phyloP scores from a whole-genome alignment of 768 basidiomycete species.

The Kwoniella sp. region DNA sequence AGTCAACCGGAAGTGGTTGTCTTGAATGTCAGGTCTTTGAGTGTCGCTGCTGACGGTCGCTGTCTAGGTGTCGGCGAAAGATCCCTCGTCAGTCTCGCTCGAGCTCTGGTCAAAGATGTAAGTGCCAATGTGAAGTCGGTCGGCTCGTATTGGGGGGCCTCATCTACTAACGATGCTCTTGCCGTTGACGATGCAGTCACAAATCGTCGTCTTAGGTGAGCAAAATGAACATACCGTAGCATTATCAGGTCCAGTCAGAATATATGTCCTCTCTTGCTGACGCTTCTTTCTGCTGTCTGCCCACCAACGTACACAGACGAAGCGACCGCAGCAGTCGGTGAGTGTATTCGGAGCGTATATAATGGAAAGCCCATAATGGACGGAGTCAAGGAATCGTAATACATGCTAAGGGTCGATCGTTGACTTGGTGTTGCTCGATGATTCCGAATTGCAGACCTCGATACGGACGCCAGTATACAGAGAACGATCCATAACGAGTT shows the following conservation, averaged over 20 bases:
- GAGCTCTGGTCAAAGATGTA: conserved; percentile 79
- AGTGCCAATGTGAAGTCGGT: conserved; percentile 1
- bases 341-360: too few relatives aligned
- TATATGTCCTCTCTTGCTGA: too few relatives aligned
- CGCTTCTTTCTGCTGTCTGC: neutral
- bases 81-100: conserved; percentile 79
- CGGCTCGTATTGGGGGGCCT: too few relatives aligned
- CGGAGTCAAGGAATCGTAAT: too few relatives aligned
- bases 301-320: conserved; percentile 60
- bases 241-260: too few relatives aligned
- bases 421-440: conserved; percentile 56
- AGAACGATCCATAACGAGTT: conserved; percentile 85
- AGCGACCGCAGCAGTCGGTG: conserved; percentile 81
- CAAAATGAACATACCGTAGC: neutral
- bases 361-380: too few relatives aligned
- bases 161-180: conserved; percentile 2
- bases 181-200: conserved; percentile 57
- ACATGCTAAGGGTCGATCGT: too few relatives aligned
- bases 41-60: conserved; percentile 4
- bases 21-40: too few relatives aligned
- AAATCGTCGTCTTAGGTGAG: conserved; percentile 72
- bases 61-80: conserved; percentile 61
- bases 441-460: conserved; percentile 61
- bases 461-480: conserved; percentile 86
- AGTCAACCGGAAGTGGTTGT: too few relatives aligned